Evolutionary conservation across 768 basidiomycete species (phyloP).

Genomic region (Suillus paluster): DNA sequence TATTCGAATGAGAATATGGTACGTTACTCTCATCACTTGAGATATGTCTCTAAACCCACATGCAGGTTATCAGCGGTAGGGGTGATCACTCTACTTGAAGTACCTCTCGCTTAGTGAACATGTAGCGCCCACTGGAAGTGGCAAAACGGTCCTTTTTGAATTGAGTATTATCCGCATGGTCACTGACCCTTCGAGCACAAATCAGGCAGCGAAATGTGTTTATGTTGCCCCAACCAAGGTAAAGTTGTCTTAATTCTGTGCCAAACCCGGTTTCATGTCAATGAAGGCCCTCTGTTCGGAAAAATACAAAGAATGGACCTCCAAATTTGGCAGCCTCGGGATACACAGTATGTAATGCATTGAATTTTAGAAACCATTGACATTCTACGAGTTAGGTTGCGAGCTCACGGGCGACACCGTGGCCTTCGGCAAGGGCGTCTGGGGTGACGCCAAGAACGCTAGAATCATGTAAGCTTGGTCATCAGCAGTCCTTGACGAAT

Average conservation of each 20-base stretch:
- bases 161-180: slow-evolving; percentile 83
- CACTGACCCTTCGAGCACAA: slow-evolving; percentile 40
- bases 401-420: slow-evolving; percentile 94
- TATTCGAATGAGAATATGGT: slow-evolving; percentile 70
- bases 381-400: slow-evolving; percentile 54
- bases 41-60: slow-evolving; percentile 15
- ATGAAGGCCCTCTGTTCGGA: slow-evolving; percentile 86
- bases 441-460: slow-evolving; percentile 76
- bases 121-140: slow-evolving; percentile 92
- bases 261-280: background rate
- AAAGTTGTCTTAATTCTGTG: background rate
- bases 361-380: background rate
- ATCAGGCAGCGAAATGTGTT: slow-evolving; percentile 64
- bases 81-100: slow-evolving; percentile 9
- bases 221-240: slow-evolving; percentile 96
- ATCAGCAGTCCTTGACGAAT: background rate
- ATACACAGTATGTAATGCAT: slow-evolving; percentile 62
- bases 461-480: slow-evolving; percentile 69
- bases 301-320: slow-evolving; percentile 80
- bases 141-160: slow-evolving; percentile 96
- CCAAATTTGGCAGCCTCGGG: slow-evolving; percentile 77
- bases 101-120: slow-evolving; percentile 9
- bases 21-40: slow-evolving; percentile 16
- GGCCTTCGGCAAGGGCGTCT: slow-evolving; percentile 62
- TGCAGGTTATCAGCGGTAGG: slow-evolving; percentile 74